These are phyloP conservation scores for Mycena galopus DNA, from an alignment of 768 basidiomycete species.

Conservation along the genomic window DNA sequence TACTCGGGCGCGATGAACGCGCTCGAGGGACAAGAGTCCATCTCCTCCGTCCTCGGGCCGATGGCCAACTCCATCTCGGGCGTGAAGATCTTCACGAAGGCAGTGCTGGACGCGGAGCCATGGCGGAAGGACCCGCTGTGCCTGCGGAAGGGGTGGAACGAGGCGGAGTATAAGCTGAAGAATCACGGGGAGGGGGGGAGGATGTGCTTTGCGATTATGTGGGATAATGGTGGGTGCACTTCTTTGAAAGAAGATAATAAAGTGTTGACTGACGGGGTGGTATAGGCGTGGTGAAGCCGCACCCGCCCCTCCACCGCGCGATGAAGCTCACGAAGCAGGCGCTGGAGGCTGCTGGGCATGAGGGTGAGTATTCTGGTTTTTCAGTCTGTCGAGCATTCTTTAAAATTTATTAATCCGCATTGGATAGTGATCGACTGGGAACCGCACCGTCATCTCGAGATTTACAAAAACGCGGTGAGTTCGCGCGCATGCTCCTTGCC, in stretches of 20 bases:
- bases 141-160: constrained; percentile 62
- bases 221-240: constrained; percentile 53
- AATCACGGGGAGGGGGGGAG: constrained; percentile 60
- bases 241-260: constrained; percentile 11
- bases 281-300: constrained; percentile 55
- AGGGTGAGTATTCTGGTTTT: constrained; percentile 54
- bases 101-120: constrained; percentile 62
- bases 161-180: constrained; percentile 56
- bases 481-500: no score
- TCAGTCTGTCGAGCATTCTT: no score
- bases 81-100: constrained; percentile 65
- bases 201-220: constrained; percentile 66
- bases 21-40: constrained; percentile 67
- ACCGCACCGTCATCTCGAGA: constrained; percentile 65
- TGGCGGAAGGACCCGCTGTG: constrained; percentile 69
- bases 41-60: constrained; percentile 70
- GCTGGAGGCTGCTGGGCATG: constrained; percentile 63
- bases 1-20: constrained; percentile 67
- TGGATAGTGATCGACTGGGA: constrained; percentile 75
- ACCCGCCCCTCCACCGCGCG: constrained; percentile 66
- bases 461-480: constrained; percentile 58
- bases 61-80: constrained; percentile 65
- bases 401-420: neutral
- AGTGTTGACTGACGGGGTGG: no score
- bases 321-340: constrained; percentile 60